Conservation (phyloP, 768 basidiomycete species). For the Serpula lacrymans region DNA sequence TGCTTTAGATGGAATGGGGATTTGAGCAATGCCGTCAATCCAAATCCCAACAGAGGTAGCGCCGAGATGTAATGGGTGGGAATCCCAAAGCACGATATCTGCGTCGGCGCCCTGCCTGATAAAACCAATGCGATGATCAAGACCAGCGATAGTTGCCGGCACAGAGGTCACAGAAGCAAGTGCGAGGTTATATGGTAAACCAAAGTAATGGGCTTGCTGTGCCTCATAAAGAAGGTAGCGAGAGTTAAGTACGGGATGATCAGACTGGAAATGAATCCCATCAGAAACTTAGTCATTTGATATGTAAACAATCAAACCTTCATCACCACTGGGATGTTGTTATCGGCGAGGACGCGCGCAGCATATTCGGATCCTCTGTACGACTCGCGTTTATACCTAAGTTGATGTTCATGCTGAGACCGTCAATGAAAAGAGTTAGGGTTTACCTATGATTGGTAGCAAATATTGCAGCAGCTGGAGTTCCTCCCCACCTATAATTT, state of each 20-base stretch:
- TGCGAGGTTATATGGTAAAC: slow-evolving; percentile 65
- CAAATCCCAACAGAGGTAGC: slow-evolving; percentile 80
- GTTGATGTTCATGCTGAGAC: too few relatives aligned
- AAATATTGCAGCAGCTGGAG: slow-evolving; percentile 73
- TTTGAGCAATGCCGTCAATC: slow-evolving; percentile 79
- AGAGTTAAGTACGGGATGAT: slow-evolving; percentile 63
- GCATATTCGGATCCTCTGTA: slow-evolving; percentile 57
- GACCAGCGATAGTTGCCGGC: slow-evolving; percentile 70
- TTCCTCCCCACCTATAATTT: slow-evolving; percentile 61
- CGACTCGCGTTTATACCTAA: slow-evolving; percentile 57
- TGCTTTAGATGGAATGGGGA: slow-evolving; percentile 43
- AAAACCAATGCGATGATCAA: slow-evolving; percentile 79
- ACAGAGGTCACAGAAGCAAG: slow-evolving; percentile 72
- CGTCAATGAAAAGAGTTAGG: background rate
- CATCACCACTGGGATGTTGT: slow-evolving; percentile 47
- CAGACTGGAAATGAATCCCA: slow-evolving; percentile 42
- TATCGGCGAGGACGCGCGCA: slow-evolving; percentile 47
- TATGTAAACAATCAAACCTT: slow-evolving; percentile 32
- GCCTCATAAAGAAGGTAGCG: slow-evolving; percentile 82
- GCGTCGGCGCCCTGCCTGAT: slow-evolving; percentile 49
- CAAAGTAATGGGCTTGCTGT: slow-evolving; percentile 80
- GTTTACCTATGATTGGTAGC: slow-evolving; percentile 50
- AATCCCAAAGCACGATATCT: slow-evolving; percentile 65
- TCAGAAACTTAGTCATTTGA: background rate
- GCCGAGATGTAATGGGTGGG: slow-evolving; percentile 74